Evolutionary conservation across 768 basidiomycete species (phyloP).

Genomic region (Lactarius akahatsu): DNA sequence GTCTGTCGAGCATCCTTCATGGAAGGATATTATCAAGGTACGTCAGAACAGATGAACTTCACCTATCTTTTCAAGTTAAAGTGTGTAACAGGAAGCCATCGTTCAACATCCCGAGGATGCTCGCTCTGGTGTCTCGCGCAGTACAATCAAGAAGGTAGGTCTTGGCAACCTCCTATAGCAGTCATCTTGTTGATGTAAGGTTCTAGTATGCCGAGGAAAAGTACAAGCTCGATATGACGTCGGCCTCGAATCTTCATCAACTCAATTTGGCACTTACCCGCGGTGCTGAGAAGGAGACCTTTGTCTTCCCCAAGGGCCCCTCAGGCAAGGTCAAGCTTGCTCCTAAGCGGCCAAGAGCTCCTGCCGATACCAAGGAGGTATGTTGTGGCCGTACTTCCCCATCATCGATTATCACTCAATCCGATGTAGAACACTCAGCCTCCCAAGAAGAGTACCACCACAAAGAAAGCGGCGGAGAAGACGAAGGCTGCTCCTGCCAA

Average conservation of each 20-base stretch:
- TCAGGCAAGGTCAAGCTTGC: conserved; percentile 77
- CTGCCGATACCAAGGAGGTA: conserved; percentile 60
- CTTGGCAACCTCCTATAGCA: too few relatives aligned
- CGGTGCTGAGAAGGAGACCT: conserved; percentile 51
- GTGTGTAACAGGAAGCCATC: conserved; percentile 65
- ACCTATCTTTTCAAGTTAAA: conserved; percentile 1
- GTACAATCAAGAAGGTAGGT: conserved; percentile 61
- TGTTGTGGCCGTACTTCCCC: conserved; percentile 6
- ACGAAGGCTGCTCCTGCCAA: conserved; percentile 36
- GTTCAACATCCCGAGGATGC: conserved; percentile 59
- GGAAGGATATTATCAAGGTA: conserved; percentile 43
- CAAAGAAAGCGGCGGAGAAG: conserved; percentile 32
- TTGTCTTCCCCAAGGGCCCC: conserved; percentile 60
- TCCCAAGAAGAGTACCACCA: conserved; percentile 31
- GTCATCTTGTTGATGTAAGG: conserved; percentile 7
- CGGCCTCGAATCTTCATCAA: conserved; percentile 44
- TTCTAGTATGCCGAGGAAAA: conserved; percentile 52
- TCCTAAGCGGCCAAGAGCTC: conserved; percentile 47
- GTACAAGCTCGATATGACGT: conserved; percentile 50
- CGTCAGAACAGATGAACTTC: not conserved
- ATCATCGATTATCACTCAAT: conserved; percentile 18
- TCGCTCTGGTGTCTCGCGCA: conserved; percentile 72
- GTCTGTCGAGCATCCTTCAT: conserved; percentile 36
- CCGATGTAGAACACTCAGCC: conserved; percentile 39
- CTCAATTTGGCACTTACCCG: conserved; percentile 55